A percentile compares a stretch with the other conserved stretches of the same genome.
Conservation (phyloP, 192 early-diverging fungal species). For the Ambispora gerdemannii region DNA sequence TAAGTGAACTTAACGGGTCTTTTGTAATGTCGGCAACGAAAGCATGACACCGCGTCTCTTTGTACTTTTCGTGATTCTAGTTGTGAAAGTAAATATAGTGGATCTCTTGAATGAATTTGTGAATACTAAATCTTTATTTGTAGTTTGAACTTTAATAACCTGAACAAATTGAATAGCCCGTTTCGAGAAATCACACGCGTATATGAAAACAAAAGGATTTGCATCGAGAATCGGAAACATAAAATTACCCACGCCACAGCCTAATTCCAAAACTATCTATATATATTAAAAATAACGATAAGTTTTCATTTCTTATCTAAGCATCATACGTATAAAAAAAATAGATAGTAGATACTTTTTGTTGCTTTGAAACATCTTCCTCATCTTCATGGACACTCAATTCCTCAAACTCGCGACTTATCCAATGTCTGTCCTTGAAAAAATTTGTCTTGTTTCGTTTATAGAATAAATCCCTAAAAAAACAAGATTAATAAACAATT, state of each 20-base stretch:
- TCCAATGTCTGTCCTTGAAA: conserved; percentile 98
- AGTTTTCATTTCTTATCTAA: no score
- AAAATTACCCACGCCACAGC: conserved; percentile 97
- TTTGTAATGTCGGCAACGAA: conserved; percentile 95
- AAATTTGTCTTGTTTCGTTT: conserved; percentile 88
- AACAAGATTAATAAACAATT: neutral
- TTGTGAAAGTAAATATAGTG: neutral
- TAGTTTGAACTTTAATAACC: conserved; percentile 29
- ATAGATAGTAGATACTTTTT: no score
- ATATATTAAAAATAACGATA: conserved; percentile 1
- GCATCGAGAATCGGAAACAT: conserved; percentile 88
- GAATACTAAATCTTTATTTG: neutral
- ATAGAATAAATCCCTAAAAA: conserved; percentile 64
- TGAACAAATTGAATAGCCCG: conserved; percentile 91
- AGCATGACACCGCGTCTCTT: conserved; percentile 71
- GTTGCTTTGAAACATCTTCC: neutral
- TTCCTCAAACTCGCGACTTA: conserved; percentile 90
- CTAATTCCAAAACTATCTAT: conserved; percentile 73
- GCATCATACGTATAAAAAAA: no score
- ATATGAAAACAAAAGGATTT: conserved; percentile 77
- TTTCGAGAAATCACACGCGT: conserved; percentile 92
- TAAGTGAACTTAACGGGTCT: conserved; percentile 60
- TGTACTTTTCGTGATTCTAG: conserved; percentile 65
- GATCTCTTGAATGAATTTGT: neutral
- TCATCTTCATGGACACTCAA: conserved; percentile 37